Evolutionary conservation across 345 rosid genomes (phyloP).

Genomic region (Chamaenerion angustifolium): DNA sequence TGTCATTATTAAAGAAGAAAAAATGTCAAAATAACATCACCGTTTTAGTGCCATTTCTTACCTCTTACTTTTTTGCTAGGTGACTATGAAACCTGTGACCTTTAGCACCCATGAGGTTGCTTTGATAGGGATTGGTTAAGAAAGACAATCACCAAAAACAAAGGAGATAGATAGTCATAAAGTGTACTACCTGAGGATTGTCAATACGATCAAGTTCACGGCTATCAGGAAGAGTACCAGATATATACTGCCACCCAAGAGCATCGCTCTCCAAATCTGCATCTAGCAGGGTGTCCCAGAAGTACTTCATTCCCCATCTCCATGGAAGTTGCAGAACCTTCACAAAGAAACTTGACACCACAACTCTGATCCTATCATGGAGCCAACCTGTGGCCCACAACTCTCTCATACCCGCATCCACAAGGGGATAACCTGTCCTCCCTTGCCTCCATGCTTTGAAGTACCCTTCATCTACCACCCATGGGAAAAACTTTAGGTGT

Average conservation of each 20-base stretch:
- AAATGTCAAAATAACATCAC: background rate
- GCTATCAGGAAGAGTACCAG: slow-evolving; percentile 90
- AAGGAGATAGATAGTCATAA: background rate
- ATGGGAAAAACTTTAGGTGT: slow-evolving; percentile 85
- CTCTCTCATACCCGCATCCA: slow-evolving; percentile 99
- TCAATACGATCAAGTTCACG: slow-evolving; percentile 83
- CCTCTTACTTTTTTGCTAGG: too few species aligned
- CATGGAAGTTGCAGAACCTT: slow-evolving; percentile 94
- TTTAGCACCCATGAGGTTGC: too few species aligned
- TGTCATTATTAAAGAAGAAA: slow-evolving; percentile 16
- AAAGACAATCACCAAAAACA: too few species aligned
- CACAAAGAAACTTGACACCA: slow-evolving; percentile 94
- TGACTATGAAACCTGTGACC: too few species aligned
- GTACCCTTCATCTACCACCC: slow-evolving; percentile 73
- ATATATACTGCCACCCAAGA: slow-evolving; percentile 97
- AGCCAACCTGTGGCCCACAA: slow-evolving; percentile 98
- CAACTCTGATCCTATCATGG: slow-evolving; percentile 91
- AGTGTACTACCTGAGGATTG: slow-evolving; percentile 55
- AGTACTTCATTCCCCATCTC: slow-evolving; percentile 99
- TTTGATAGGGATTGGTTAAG: too few species aligned
- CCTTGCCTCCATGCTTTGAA: slow-evolving; percentile 99
- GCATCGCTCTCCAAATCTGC: slow-evolving; percentile 96
- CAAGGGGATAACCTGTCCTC: slow-evolving; percentile 91
- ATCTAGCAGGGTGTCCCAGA: slow-evolving; percentile 96
- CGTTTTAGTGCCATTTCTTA: too few species aligned